Conservation (phyloP, 176 grass and related monocot species). For the maize (Zea mays) region DNA sequence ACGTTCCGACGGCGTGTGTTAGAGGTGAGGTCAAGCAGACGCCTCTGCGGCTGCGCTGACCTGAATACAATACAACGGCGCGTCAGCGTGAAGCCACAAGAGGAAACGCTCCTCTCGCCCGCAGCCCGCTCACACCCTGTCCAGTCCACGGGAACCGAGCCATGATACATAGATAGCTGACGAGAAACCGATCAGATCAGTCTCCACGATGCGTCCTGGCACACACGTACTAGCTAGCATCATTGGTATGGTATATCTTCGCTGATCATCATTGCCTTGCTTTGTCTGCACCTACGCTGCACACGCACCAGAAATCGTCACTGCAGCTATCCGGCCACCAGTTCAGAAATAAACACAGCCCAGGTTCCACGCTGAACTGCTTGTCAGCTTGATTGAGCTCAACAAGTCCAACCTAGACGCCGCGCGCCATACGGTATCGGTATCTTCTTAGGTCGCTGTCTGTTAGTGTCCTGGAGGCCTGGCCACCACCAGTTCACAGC, state of each 20-base stretch:
- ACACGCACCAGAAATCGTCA: neutral
- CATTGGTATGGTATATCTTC: neutral
- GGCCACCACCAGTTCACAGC: neutral
- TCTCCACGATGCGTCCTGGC: constrained; percentile 8
- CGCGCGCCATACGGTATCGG: neutral
- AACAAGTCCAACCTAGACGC: neutral
- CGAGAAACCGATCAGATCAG: constrained; percentile 17
- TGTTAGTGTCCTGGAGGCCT: neutral
- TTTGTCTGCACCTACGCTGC: constrained; percentile 20
- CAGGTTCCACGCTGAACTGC: neutral
- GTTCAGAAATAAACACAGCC: neutral
- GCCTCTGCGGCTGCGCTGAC: neutral
- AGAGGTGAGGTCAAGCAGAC: constrained; percentile 24
- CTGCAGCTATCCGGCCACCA: neutral
- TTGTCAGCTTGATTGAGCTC: neutral
- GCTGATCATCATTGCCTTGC: constrained; percentile 9
- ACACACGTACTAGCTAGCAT: neutral
- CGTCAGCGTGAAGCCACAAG: constrained; percentile 21
- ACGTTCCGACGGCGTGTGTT: no score
- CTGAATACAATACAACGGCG: neutral
- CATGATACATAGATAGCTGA: constrained; percentile 23
- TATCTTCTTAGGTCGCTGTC: neutral
- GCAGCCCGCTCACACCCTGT: no score
- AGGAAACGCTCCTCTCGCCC: neutral
- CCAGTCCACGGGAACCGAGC: constrained; percentile 1